Conservation (phyloP, 805 yeast genomes). For the Suhomyces sp. region DNA sequence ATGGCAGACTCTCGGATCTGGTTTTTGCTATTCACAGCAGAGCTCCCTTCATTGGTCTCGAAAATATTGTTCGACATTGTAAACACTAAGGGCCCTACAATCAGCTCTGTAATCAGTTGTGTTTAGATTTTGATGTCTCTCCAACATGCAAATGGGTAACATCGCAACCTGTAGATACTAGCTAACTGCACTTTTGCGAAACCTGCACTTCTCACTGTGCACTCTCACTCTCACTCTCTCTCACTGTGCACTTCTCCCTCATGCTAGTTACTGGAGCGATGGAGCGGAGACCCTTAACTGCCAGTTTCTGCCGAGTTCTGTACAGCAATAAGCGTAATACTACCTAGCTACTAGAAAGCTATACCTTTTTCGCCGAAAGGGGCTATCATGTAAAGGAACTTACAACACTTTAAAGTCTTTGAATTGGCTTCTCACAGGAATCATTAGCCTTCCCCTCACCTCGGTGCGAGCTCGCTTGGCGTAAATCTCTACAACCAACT, state of each 20-base stretch:
- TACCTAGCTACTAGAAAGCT: neutral
- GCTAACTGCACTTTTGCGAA: neutral
- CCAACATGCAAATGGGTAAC: neutral
- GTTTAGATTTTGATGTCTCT: neutral
- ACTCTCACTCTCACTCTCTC: neutral
- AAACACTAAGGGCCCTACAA: neutral
- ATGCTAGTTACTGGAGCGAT: neutral
- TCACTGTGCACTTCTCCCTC: neutral
- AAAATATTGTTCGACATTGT: conserved; percentile 21
- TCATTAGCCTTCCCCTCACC: neutral
- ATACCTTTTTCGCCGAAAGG: neutral
- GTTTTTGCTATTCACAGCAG: conserved; percentile 1
- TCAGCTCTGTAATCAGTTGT: neutral
- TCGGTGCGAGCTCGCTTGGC: neutral
- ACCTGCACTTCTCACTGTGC: neutral
- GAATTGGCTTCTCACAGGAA: neutral
- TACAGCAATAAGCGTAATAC: neutral
- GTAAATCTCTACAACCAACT: neutral
- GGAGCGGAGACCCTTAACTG: neutral
- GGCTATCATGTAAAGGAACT: neutral
- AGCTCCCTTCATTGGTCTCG: conserved; percentile 14
- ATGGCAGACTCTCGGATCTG: conserved; percentile 10
- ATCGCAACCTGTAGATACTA: neutral
- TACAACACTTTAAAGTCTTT: neutral
- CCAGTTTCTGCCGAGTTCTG: neutral